A percentile compares a stretch with the other conserved stretches of the same genome.
phyloP scores from a whole-genome alignment of 2,329 filamentous ascomycete species.

The Aspergillus fructus region DNA sequence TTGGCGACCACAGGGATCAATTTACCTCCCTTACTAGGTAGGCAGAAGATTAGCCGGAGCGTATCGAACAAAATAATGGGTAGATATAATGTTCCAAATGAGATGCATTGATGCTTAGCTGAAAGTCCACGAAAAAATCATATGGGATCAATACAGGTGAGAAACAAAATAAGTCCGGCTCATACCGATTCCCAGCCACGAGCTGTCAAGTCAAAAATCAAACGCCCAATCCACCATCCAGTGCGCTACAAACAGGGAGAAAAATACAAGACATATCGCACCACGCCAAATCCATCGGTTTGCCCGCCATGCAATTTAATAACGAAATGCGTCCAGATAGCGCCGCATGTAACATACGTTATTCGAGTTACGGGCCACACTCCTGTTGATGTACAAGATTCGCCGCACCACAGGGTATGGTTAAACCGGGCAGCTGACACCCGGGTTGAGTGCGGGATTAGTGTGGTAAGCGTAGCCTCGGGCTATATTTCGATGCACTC shows the following conservation, averaged over 20 bases:
- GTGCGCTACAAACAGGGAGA: slow-evolving; percentile 8
- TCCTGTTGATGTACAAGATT: background rate
- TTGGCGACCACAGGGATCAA: too few relatives aligned
- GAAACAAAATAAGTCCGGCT: slow-evolving; percentile 10
- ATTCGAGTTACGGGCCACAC: background rate
- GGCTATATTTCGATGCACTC: background rate
- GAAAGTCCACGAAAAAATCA: background rate
- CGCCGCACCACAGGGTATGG: too few relatives aligned
- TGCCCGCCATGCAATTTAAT: background rate
- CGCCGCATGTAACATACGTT: background rate
- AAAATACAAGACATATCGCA: slow-evolving; percentile 1
- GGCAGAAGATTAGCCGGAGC: background rate
- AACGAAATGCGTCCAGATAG: background rate
- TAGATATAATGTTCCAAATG: background rate
- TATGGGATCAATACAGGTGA: slow-evolving; percentile 3
- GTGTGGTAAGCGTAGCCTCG: background rate
- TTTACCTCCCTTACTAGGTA: background rate
- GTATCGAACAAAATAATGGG: background rate
- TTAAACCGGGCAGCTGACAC: background rate
- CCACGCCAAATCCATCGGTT: background rate
- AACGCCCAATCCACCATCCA: slow-evolving; percentile 13
- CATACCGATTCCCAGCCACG: slow-evolving; percentile 6
- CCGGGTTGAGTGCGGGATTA: background rate
- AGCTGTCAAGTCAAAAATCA: slow-evolving; percentile 3
- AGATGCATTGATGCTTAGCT: slow-evolving; percentile 3